Evolutionary conservation across 2,329 filamentous ascomycete genomes (phyloP).

Genomic region (Penicillium sp.): DNA sequence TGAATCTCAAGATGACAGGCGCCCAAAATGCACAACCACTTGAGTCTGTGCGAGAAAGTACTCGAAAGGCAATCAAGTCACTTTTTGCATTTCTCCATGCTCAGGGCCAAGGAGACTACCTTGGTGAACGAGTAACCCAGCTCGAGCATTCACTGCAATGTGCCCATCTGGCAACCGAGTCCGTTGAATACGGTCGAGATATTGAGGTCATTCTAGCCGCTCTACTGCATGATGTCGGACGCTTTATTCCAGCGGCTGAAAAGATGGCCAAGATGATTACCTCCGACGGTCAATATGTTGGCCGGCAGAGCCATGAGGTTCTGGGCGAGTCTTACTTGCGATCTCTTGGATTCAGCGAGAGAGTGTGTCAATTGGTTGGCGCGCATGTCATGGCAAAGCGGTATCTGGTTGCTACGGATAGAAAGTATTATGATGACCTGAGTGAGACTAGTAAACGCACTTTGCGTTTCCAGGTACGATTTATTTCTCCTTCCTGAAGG

Average conservation of each 20-base stretch:
- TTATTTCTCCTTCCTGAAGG: not conserved
- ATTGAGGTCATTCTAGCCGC: conserved; percentile 29
- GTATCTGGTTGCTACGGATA: conserved; percentile 28
- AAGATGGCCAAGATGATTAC: conserved; percentile 27
- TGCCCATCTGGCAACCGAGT: conserved; percentile 24
- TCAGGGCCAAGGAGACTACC: conserved; percentile 30
- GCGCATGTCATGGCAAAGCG: conserved; percentile 34
- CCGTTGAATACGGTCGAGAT: conserved; percentile 20
- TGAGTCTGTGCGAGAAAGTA: conserved; percentile 18
- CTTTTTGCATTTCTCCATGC: conserved; percentile 26
- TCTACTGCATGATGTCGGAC: conserved; percentile 31
- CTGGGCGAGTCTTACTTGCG: conserved; percentile 31
- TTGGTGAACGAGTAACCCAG: conserved; percentile 31
- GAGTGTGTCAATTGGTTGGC: conserved; percentile 29
- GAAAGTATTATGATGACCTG: conserved; percentile 26
- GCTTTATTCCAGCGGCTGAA: conserved; percentile 30
- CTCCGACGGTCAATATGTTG: conserved; percentile 26
- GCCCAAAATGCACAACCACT: not conserved
- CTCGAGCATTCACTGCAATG: conserved; percentile 32
- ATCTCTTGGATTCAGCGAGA: conserved; percentile 28
- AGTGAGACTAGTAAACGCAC: conserved; percentile 31
- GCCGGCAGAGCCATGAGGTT: conserved; percentile 28
- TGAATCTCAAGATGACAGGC: conserved; percentile 8
- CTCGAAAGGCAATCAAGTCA: conserved; percentile 17
- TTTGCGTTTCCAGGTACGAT: conserved; percentile 26